phyloP scores from a whole-genome alignment of 2,329 filamentous ascomycete species.

The Colletotrichum cereale region DNA sequence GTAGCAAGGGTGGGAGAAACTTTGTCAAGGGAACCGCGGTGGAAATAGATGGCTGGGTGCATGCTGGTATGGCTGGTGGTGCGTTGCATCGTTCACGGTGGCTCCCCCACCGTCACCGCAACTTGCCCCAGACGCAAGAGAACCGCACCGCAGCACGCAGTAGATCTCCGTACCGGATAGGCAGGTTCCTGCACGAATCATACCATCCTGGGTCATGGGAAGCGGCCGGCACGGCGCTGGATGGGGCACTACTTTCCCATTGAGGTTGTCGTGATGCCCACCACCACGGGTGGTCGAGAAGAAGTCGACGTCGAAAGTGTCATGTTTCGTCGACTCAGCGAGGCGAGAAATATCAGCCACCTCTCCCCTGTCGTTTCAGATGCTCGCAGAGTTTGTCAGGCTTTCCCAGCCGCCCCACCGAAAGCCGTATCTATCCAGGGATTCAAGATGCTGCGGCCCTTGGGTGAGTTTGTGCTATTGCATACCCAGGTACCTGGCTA shows the following conservation, averaged over 20 bases:
- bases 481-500: not conserved
- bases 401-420: slow-evolving; percentile 18
- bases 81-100: slow-evolving; percentile 33
- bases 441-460: slow-evolving; percentile 20
- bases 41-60: slow-evolving; percentile 37
- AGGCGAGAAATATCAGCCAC: slow-evolving; percentile 37
- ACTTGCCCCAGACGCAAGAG: slow-evolving; percentile 10
- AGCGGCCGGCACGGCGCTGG: slow-evolving; percentile 22
- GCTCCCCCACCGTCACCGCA: slow-evolving; percentile 23
- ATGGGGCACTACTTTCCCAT: slow-evolving; percentile 5
- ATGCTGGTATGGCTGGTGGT: slow-evolving; percentile 21
- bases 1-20: slow-evolving; percentile 29
- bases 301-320: slow-evolving; percentile 36
- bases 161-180: not conserved
- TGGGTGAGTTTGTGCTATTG: not conserved
- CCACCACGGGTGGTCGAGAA: slow-evolving; percentile 23
- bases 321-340: slow-evolving; percentile 40
- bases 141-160: slow-evolving; percentile 3
- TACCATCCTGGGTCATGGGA: slow-evolving; percentile 9
- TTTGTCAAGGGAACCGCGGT: slow-evolving; percentile 29
- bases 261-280: slow-evolving; percentile 32
- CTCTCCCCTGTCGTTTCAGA: slow-evolving; percentile 39
- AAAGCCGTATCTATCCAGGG: slow-evolving; percentile 23
- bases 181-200: slow-evolving; percentile 39
- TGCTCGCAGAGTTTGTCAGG: slow-evolving; percentile 29